These are phyloP conservation scores for Venturia carpophila DNA, from an alignment of 2,329 filamentous ascomycete genomes.

Conservation along the genomic window DNA sequence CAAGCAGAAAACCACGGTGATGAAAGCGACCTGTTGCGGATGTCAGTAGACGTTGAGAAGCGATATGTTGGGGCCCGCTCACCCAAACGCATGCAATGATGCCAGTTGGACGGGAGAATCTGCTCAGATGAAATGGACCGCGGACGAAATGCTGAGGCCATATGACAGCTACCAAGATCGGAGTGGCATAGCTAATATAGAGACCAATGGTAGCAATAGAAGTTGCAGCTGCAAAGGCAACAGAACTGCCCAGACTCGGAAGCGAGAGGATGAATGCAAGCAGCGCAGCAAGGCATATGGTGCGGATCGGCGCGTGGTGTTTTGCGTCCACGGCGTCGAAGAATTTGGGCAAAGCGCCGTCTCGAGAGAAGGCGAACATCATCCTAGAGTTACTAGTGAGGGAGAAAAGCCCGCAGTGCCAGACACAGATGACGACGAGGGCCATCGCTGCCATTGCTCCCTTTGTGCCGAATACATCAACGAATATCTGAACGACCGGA, in stretches of 20 bases:
- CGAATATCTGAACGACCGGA: constrained; percentile 51
- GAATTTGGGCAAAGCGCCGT: constrained; percentile 48
- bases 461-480: constrained; percentile 49
- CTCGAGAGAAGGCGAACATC: constrained; percentile 53
- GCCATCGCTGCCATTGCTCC: constrained; percentile 49
- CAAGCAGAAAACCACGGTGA: constrained; percentile 51
- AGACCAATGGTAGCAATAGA: constrained; percentile 53
- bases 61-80: constrained; percentile 22
- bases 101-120: constrained; percentile 42
- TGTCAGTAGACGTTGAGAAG: neutral
- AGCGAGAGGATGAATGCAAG: constrained; percentile 49
- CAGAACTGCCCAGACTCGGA: constrained; percentile 46
- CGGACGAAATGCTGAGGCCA: constrained; percentile 46
- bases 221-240: constrained; percentile 52
- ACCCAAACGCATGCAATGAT: constrained; percentile 41
- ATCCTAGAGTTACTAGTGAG: constrained; percentile 51
- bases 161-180: constrained; percentile 48
- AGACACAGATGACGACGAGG: constrained; percentile 51
- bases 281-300: constrained; percentile 48
- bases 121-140: constrained; percentile 48
- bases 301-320: constrained; percentile 44
- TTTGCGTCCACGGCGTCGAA: constrained; percentile 47
- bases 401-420: constrained; percentile 53
- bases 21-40: constrained; percentile 34
- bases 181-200: constrained; percentile 52